These are phyloP conservation scores for Wickerhamiella hasegawae DNA, from an alignment of 805 yeast species.

Conservation along the genomic window DNA sequence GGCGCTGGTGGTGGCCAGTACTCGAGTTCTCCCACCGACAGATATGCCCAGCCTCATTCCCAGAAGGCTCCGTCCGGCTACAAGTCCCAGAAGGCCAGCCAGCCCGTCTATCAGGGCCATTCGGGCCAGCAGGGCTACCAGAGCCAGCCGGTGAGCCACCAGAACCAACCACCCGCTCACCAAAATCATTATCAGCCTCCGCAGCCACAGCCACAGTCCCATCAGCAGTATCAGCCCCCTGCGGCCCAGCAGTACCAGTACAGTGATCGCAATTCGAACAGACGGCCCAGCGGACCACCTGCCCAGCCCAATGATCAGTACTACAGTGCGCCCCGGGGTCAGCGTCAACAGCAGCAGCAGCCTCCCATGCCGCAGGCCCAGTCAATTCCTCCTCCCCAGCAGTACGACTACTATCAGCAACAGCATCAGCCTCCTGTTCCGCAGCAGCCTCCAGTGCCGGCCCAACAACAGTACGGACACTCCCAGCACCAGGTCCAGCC, in stretches of 20 bases:
- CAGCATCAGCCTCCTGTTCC: background rate
- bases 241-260: conserved; percentile 1
- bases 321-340: background rate
- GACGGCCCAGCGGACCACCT: background rate
- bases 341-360: background rate
- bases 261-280: background rate
- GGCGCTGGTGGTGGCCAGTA: no score
- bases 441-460: background rate
- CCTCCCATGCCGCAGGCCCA: background rate
- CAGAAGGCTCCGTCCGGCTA: conserved; percentile 4
- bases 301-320: background rate
- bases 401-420: background rate
- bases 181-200: background rate
- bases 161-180: background rate
- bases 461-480: conserved; percentile 1
- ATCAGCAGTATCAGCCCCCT: conserved; percentile 1
- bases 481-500: conserved; percentile 1
- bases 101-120: no score
- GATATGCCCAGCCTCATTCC: background rate
- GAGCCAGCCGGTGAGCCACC: background rate
- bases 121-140: no score
- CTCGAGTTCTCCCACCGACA: no score
- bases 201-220: conserved; percentile 2
- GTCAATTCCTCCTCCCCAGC: background rate
- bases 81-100: background rate